phyloP scores from a whole-genome alignment of 108 stramenopile species.

The Mayamaea pseudoterrestris region DNA sequence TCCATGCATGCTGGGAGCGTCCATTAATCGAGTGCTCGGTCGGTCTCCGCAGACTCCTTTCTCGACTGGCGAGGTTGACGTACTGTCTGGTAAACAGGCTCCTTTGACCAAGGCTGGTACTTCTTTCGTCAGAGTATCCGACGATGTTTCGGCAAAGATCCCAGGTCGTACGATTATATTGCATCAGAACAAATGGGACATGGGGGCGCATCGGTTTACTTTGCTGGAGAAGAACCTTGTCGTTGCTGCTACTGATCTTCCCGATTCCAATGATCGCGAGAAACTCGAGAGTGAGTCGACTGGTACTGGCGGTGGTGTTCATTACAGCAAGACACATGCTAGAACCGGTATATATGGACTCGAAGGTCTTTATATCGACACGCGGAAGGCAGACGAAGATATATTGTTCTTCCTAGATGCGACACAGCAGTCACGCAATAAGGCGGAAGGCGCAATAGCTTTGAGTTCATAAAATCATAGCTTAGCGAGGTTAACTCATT shows the following conservation, averaged over 20 bases:
- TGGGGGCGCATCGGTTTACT: slow-evolving; percentile 84
- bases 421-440: no score
- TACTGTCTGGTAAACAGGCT: slow-evolving; percentile 23
- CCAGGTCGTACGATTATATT: slow-evolving; percentile 68
- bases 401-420: not conserved
- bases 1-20: slow-evolving; percentile 66
- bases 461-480: no score
- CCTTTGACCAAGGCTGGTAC: slow-evolving; percentile 18
- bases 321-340: slow-evolving; percentile 44
- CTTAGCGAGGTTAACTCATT: no score
- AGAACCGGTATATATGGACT: slow-evolving; percentile 45
- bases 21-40: slow-evolving; percentile 62
- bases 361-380: slow-evolving; percentile 32
- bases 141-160: slow-evolving; percentile 21
- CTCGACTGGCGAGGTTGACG: slow-evolving; percentile 50
- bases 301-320: slow-evolving; percentile 11
- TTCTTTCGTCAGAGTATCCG: slow-evolving; percentile 16
- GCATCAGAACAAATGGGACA: slow-evolving; percentile 76
- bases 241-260: slow-evolving; percentile 78
- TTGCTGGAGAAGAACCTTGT: slow-evolving; percentile 63
- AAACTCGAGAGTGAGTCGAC: slow-evolving; percentile 8
- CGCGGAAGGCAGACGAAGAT: not conserved
- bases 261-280: slow-evolving; percentile 69
- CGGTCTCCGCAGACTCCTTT: slow-evolving; percentile 60
- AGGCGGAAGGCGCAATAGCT: no score